Base-by-base conservation (phyloP, 2,329 filamentous ascomycete genomes). In the Botrytis cinerea region DNA sequence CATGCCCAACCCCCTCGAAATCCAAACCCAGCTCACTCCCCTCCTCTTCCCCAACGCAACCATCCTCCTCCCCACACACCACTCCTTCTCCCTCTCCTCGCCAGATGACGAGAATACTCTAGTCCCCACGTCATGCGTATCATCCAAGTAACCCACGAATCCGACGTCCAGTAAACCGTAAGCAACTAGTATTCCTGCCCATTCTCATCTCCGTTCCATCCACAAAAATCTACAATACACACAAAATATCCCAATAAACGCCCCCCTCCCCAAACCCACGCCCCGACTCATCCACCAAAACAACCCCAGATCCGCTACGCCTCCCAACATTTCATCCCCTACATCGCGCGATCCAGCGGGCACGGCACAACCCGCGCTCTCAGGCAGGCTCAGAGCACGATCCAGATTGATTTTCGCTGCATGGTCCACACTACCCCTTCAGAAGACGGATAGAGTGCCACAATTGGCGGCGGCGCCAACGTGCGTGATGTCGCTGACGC, bases 271-370 rank as follows among this genome's bases (percentile, higher is more conserved):
- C 32, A 35, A 51, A 14, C 48, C 25, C 0, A 12, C 48, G 12
- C 0, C 25, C 48, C 2, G 6, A n/a, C 14, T 1, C 25, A 54
- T 16, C 0, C n/a, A 54, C 25, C 48, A n/a, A 54, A 12, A 54
- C 12, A 48, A 28, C 35, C 60, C 20, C 20, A 73, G 73, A 16
- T 71, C 12, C 64, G n/a, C 25, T 71, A 71, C 68, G 51, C 67
- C 22, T 68, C 62, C n/a, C 6, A 48, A 18, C 43, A 73, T 40
- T 61, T 28, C 25, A 61, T 64, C 40, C 60, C 46, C 38, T 73
- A 71, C 20, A 83, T 89, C 2, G 84, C 86, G 0, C 84, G 83
- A 78, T 87, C 86, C 76, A 85, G 86, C 25, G 83, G 82, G 2
- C 88, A 90, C 73, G 87, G 87, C 2, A 81, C 84, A 12, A 74